Base-by-base conservation (phyloP, 257 asterid genomes). In the Solanum sejunctum region DNA sequence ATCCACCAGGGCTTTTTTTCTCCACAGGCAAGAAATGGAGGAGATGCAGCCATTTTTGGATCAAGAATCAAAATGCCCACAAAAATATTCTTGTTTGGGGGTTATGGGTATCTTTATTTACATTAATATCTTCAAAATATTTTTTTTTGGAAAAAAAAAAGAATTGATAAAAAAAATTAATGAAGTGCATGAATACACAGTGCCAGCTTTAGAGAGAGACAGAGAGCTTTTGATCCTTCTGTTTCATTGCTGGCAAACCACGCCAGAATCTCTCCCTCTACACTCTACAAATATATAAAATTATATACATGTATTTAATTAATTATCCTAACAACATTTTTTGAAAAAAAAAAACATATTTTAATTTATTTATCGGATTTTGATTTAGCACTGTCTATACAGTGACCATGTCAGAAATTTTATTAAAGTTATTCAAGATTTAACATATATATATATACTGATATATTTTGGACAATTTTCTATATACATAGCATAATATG, bases 1-100 rank as follows among this genome's bases (percentile, higher is more conserved):
- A 92, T 87, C 97, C 97, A 93, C 97, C 97, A 93, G 86, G 89
- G 96, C 17, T 88, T 92, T 92, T 84, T 91, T 88, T 93, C 96
- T 36, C 88, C 90, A 52, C 82, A 89, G 85, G 92, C 79, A 81
- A 73, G 88, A 56, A 90, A 84, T 71, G 94, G 90, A 75, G 94
- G 90, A 70, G 93, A 83, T 15, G 81, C 91, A 80, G 96, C 92
- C 96, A 92, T 92, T 80, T 86, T 73, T 58, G 88, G 89, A 87
- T 87, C 94, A 75, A 89, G 88, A 92, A 89, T 69, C 39, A 36
- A 83, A 58, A 51, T 82, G 11, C 47, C 13, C 12, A 23, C 64
- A 23, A 15, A 41, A 36, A 3, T 11, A 26, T 64, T 54, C 51
- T 32, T 23, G 3, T 32, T 43, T 45, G 13, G 67, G 18, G 41